These are phyloP conservation scores for Scheffersomyces segobiensis DNA, from an alignment of 1,139 yeast species.

Conservation along the genomic window DNA sequence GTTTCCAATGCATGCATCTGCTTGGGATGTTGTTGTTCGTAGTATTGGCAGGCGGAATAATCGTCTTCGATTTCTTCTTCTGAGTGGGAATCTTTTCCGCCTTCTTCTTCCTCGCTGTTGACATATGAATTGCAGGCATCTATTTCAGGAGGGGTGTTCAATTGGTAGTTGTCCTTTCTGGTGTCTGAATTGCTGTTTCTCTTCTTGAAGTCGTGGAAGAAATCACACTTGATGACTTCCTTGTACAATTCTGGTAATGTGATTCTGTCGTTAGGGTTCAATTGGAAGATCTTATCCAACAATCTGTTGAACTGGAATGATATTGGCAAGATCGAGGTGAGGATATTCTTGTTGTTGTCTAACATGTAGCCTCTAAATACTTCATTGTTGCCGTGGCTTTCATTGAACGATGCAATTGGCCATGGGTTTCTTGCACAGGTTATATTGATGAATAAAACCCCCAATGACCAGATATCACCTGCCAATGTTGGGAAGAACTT, in stretches of 20 bases:
- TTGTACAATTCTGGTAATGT: constrained; percentile 47
- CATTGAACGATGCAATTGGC: constrained; percentile 70
- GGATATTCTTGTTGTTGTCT: constrained; percentile 25
- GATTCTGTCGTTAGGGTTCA: constrained; percentile 67
- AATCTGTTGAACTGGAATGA: constrained; percentile 60
- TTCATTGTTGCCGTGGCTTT: constrained; percentile 52
- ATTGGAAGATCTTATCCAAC: constrained; percentile 53
- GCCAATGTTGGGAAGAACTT: constrained; percentile 63
- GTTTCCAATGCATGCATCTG: constrained; percentile 3
- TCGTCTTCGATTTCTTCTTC: neutral
- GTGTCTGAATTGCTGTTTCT: neutral
- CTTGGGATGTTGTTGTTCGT: constrained; percentile 1
- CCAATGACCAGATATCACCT: constrained; percentile 89
- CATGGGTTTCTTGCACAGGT: constrained; percentile 89
- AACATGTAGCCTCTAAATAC: constrained; percentile 52
- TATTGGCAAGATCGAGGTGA: constrained; percentile 59
- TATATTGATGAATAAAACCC: constrained; percentile 76
- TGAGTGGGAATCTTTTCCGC: neutral
- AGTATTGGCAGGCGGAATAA: constrained; percentile 1
- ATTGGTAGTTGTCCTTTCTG: constrained; percentile 1
- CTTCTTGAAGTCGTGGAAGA: constrained; percentile 27
- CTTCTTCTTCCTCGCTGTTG: neutral
- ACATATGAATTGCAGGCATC: neutral
- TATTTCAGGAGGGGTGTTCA: constrained; percentile 10
- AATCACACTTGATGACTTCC: constrained; percentile 41